These are phyloP conservation scores for Rhodotorula kratochvilovae DNA, from an alignment of 768 basidiomycete genomes.

Conservation along the genomic window DNA sequence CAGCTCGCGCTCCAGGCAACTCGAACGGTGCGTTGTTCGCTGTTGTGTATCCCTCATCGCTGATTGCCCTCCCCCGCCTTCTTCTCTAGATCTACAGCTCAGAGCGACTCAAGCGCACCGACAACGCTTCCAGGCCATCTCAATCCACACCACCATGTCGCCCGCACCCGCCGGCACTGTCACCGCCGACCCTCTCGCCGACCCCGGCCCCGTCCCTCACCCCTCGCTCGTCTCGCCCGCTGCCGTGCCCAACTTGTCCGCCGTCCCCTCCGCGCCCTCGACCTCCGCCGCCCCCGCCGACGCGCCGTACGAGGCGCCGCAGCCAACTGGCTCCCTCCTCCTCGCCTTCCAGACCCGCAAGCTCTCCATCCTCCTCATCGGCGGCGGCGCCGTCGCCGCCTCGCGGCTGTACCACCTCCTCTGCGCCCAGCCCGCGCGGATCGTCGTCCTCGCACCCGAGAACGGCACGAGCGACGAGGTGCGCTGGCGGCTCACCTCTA, in stretches of 20 bases:
- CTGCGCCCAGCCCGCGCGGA: conserved; percentile 56
- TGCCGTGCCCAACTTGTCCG: background rate
- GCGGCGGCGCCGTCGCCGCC: conserved; percentile 88
- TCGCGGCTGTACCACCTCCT: conserved; percentile 82
- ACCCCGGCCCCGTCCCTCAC: background rate
- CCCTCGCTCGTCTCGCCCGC: background rate
- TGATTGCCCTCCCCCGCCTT: no score
- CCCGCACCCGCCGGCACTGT: background rate
- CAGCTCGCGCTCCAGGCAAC: no score
- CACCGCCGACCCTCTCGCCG: background rate
- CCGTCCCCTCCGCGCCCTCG: background rate
- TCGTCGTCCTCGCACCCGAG: conserved; percentile 71
- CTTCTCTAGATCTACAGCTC: no score
- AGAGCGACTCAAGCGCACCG: no score
- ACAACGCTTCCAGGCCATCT: no score
- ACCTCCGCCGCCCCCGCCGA: no score
- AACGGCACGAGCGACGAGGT: conserved; percentile 61
- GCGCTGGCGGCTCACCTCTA: conserved; percentile 46
- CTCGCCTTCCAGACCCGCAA: conserved; percentile 87
- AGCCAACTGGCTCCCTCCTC: conserved; percentile 54
- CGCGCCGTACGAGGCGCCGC: background rate
- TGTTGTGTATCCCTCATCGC: no score
- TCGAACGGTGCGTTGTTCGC: no score
- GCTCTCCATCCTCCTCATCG: conserved; percentile 81
- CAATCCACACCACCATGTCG: background rate